Evolutionary conservation across 2,329 filamentous ascomycete species (phyloP), one percentile per base, ranked within the genome.

Genomic region (Trichoderma aggressivum): DNA sequence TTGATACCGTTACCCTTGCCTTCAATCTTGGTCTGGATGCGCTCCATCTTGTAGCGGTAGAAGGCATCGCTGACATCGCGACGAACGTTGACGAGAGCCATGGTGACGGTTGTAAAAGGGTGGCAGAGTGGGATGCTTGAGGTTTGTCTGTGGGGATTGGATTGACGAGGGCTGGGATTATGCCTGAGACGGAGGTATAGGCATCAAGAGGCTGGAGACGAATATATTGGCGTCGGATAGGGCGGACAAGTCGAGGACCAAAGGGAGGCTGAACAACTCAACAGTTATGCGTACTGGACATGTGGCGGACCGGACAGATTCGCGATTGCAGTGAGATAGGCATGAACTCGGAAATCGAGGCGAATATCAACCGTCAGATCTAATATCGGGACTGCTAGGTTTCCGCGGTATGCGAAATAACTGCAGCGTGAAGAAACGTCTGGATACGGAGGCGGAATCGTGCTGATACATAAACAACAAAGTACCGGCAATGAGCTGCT

Each of bases 41-140:
- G 92, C 87, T 98, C 96, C 96, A 99, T 99, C 90, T 99, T 99
- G 91, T 99, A 99, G 84, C 96, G 96, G 87, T 99, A 99, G 90
- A 98, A 99, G 85, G 92, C 92, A 86, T 99, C 96, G 87, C 91
- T 92, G 86, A 97, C 92, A 92, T 98, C 95, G 85, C 93, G 94
- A 84, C 94, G 94, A 85, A 98, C 94, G 86, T 99, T 99, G 90
- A 99, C 88, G 86, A 93, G 94, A 89, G 93, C 91, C 96, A 98
- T 98, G 84, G 79, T 94, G 89, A 83, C 85, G 84, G 82, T 86
- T 82, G 71, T 50, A 16, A 64, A 32, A 56, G 14, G 18, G 28
- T 34, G 56, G 30, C 28, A 34, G 1, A 14, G 7, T 34, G 28
- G 28, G 7, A 39, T 43, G 50, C 34, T 56, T 28, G n/a, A 18